phyloP scores from a whole-genome alignment of 2,329 filamentous ascomycete species.

The Dryadomyces quercivorus region DNA sequence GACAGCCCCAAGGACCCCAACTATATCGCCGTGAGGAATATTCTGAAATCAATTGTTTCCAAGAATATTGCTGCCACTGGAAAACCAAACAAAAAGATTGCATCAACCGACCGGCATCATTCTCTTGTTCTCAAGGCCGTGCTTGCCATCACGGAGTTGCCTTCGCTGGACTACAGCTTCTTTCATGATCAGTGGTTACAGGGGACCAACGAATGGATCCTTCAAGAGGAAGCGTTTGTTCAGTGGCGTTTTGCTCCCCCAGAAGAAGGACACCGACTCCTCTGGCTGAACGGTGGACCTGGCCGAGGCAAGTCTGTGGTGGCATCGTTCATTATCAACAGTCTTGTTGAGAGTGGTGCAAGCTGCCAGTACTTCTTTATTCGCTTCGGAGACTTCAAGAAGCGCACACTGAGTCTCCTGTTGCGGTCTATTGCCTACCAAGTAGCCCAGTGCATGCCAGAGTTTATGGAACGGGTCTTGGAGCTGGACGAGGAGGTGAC shows the following conservation, averaged over 20 bases:
- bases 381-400: background rate
- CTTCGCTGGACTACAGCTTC: too few relatives aligned
- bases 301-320: constrained; percentile 3
- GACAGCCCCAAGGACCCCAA: background rate
- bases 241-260: too few relatives aligned
- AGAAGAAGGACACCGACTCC: too few relatives aligned
- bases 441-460: background rate
- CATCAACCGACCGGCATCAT: too few relatives aligned
- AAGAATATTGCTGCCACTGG: too few relatives aligned
- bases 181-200: too few relatives aligned
- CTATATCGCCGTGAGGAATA: background rate
- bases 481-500: too few relatives aligned
- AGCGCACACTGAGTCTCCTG: background rate
- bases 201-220: too few relatives aligned
- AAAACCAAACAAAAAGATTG: too few relatives aligned
- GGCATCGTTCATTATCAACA: background rate
- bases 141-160: too few relatives aligned
- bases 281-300: background rate
- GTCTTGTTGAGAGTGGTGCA: background rate
- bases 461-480: background rate
- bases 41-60: background rate
- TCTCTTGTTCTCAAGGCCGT: too few relatives aligned
- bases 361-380: constrained; percentile 2
- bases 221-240: too few relatives aligned
- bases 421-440: constrained; percentile 2